Evolutionary conservation across 441 rosid species (phyloP).

Genomic region (Kokia cookei): DNA sequence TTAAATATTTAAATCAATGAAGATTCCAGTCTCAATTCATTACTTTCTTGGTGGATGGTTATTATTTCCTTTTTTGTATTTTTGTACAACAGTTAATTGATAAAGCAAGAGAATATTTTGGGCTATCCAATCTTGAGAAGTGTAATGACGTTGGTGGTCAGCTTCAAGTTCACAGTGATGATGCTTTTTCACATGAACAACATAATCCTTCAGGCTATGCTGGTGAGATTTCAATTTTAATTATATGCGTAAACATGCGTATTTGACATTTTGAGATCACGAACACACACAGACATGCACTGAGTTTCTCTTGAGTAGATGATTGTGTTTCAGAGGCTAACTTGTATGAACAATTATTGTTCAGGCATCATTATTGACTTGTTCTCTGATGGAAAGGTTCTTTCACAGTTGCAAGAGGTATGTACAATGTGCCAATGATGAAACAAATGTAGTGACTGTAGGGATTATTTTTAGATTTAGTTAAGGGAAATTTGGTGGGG

Average conservation of each 20-base stretch:
- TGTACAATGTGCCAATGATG: not conserved
- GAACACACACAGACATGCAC: not conserved
- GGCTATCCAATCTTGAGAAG: slow-evolving; percentile 61
- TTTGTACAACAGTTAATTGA: slow-evolving; percentile 47
- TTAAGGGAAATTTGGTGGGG: not conserved
- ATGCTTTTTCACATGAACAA: slow-evolving; percentile 43
- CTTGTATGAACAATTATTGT: slow-evolving; percentile 4
- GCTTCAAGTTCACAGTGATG: slow-evolving; percentile 49
- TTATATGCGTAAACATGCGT: not conserved
- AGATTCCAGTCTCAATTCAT: not conserved
- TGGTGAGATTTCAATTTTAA: slow-evolving; percentile 31
- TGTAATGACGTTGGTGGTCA: slow-evolving; percentile 46
- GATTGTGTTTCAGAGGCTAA: not conserved
- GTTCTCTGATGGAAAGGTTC: slow-evolving; percentile 63
- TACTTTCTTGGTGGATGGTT: not conserved
- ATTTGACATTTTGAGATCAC: not conserved
- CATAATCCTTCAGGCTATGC: slow-evolving; percentile 46
- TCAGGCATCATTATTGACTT: slow-evolving; percentile 72
- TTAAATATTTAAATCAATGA: not conserved
- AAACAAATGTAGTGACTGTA: not conserved
- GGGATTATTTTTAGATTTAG: not conserved
- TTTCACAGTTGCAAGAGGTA: slow-evolving; percentile 64
- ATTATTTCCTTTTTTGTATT: not conserved
- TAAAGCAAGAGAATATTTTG: slow-evolving; percentile 61
- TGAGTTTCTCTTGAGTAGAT: not conserved